Base-by-base conservation (phyloP, 1,284 basidiomycete genomes). In the Ganoderma boninense region DNA sequence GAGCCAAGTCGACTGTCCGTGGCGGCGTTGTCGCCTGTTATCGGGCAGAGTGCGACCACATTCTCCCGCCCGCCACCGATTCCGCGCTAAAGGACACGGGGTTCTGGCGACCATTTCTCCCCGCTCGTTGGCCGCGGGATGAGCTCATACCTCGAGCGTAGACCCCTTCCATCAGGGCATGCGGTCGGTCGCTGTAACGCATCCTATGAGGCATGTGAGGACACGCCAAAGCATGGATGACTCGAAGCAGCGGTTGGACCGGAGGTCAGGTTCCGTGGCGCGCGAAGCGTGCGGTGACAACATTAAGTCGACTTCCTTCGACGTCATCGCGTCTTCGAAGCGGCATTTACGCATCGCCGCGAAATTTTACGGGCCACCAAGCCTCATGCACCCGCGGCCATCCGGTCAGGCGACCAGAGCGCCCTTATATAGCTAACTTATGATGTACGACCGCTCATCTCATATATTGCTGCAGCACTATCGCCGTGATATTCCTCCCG, bases 51-150 rank as follows among this genome's bases (percentile, higher is more conserved):
- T 56, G 71, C 76, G 18, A 67, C 73, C n/a, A 79, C 75, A 42
- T 80, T 80, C 73, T 80, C 79, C 46, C 76, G 79, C 49, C 79
- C 79, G 14, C 79, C 79, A 29, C 78, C 75, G 26, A 65, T 73
- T 62, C 71, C 73, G 29, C 76, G 75, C 68, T 77, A 71, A 74
- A 56, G 42, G 38, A n/a, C 52, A 18, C 43, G 60, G 26, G 20
- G 32, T 18, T 43, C 32, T 46, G 46, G 40, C 70, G 23, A 46
- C 59, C 59, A 63, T 62, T 66, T 40, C 18, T 16, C 43, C n/a
- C 44, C n/a, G 35, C n/a, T 54, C n/a, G 35, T 10, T 60, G 8
- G 23, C 38, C 60, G 23, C 14, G 40, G 23, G 40, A n/a, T 14
- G 23, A 42, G 14, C n/a, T 44, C 57, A 59, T 35, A 56, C 62